phyloP scores from a whole-genome alignment of 768 basidiomycete genomes.

The Cystofilobasidium macerans region DNA sequence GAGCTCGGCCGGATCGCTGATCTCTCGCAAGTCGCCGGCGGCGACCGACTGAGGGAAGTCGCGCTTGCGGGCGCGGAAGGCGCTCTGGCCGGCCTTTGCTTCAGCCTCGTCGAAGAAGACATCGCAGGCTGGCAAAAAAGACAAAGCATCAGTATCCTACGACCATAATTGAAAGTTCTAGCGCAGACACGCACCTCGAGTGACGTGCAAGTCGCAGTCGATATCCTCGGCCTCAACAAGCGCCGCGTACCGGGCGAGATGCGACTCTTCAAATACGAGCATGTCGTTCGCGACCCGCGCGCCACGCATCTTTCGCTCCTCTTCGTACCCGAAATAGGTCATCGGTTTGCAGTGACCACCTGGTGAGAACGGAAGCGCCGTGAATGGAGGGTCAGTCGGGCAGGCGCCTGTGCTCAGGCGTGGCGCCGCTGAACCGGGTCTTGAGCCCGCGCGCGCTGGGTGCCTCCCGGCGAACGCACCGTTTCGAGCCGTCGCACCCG shows the following conservation, averaged over 20 bases:
- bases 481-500: conserved; percentile 12
- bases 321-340: not conserved
- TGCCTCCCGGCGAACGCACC: no score
- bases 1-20: conserved; percentile 14
- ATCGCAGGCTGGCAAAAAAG: not conserved
- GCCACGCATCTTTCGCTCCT: not conserved
- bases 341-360: conserved; percentile 6
- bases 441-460: no score
- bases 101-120: not conserved
- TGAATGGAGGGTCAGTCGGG: not conserved
- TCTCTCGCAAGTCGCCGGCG: conserved; percentile 9
- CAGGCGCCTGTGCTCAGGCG: no score
- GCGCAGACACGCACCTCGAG: not conserved
- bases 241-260: conserved; percentile 1
- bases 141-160: no score
- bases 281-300: not conserved
- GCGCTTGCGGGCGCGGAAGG: conserved; percentile 6
- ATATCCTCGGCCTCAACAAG: conserved; percentile 2
- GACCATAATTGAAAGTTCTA: not conserved
- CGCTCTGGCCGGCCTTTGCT: not conserved
- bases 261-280: conserved; percentile 3
- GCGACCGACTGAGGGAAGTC: conserved; percentile 23
- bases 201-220: conserved; percentile 6
- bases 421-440: no score
- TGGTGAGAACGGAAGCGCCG: not conserved